Evolutionary conservation across 176 grass and related monocot genomes (phyloP), one percentile per base, ranked within the genome.

Genomic region (Tillandsia leiboldiana): DNA sequence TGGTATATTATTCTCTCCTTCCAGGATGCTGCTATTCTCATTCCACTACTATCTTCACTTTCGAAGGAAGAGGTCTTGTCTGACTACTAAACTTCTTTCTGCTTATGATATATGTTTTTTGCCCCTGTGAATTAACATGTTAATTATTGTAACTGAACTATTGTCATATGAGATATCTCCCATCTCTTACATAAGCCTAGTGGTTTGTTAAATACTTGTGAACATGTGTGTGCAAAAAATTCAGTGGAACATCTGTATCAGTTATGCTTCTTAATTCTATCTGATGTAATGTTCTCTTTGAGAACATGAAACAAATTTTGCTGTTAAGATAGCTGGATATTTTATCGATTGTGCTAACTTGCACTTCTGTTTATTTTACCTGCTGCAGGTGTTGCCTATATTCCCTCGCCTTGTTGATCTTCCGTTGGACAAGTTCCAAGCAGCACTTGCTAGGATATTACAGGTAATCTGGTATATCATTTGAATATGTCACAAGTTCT

Each of bases 351-450:
- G 27, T 51, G 26, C 14, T 65, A 71, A 49, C 12, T 27, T 66
- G 71, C 9, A 17, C 9, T 63, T 53, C 18, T 68, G 28, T 13
- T 87, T 78, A 20, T 70, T 24, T 49, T 67, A 48, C 23, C 33
- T 42, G 33, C 33, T 51, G 50, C 59, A 96, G 92, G 92, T 96
- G 63, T 74, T 99, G 78, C 85, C 95, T 26, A 94, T 99, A 80
- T 99, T 99, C 73, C 82, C 95, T 22, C 86, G 82, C 51, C 87
- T 99, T 51, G 87, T 99, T 79, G 90, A 99, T 78, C 95, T 99
- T 73, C 82, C 95, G 7, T 66, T 87, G 72, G 84, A 80, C 17
- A 99, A 79, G 65, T 99, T 99, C 73, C 90, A 99, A 84, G 87
- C 91, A 12, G 95, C 85, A 75, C 80, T 99, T 78, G 95, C 95